A percentile compares a stretch with the other conserved stretches of the same genome.
Evolutionary conservation across 1,284 basidiomycete species (phyloP).

Genomic region (Ceratobasidium sp.): DNA sequence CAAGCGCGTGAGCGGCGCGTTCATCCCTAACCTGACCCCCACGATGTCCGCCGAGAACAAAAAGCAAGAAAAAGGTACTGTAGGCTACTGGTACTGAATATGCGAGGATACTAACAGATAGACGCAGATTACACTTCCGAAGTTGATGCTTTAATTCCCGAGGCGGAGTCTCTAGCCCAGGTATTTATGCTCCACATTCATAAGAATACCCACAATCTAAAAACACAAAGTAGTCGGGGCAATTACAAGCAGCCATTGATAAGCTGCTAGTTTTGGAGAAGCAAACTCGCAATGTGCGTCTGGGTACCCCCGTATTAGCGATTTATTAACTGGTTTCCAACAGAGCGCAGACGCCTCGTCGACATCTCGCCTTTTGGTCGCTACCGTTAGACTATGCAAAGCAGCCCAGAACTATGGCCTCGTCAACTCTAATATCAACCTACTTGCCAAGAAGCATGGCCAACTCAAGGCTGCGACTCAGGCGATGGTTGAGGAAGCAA

Average conservation of each 20-base stretch:
- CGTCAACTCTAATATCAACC: constrained; percentile 78
- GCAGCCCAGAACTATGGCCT: constrained; percentile 75
- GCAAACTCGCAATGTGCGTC: constrained; percentile 91
- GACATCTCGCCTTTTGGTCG: constrained; percentile 86
- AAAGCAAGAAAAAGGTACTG: constrained; percentile 46
- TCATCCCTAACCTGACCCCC: neutral
- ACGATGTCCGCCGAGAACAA: constrained; percentile 46
- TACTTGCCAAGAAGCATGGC: constrained; percentile 96
- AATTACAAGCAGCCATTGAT: constrained; percentile 88
- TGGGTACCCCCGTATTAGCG: constrained; percentile 6
- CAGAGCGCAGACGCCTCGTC: constrained; percentile 94
- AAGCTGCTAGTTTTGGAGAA: constrained; percentile 93
- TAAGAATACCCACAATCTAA: constrained; percentile 45
- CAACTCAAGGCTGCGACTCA: constrained; percentile 94
- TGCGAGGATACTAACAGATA: neutral
- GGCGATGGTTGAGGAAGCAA: constrained; percentile 88
- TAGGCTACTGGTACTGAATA: neutral
- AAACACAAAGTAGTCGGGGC: constrained; percentile 64
- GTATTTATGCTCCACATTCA: constrained; percentile 51
- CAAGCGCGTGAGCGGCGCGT: constrained; percentile 43
- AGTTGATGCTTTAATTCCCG: constrained; percentile 61
- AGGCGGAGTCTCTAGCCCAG: constrained; percentile 60
- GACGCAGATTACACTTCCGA: constrained; percentile 62
- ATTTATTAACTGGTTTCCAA: neutral
- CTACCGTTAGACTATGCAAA: constrained; percentile 79